Base-by-base conservation (phyloP, 2,329 filamentous ascomycete species). In the Pyrenochaeta sp. region DNA sequence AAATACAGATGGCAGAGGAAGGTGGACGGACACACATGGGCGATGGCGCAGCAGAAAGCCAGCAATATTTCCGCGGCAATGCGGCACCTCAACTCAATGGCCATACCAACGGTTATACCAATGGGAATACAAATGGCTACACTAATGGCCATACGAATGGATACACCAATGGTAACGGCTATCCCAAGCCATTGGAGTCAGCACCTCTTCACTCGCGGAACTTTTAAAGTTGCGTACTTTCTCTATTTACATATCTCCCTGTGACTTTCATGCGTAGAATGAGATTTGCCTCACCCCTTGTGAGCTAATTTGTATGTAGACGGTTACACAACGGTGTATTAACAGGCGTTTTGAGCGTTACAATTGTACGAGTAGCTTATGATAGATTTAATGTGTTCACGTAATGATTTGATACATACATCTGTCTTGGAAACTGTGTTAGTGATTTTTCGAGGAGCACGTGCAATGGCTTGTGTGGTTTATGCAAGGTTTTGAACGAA, bases 1-100 rank as follows among this genome's bases (percentile, higher is more conserved):
- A 74, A 39, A 74, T 76, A 66, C 69, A 75, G 44, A 62, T 69
- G 55, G 64, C 65, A 1, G 61, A 64, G 54, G 58, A 66, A 53
- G 61, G 58, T 17, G 57, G 56, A 7, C 30, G 45, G 21, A 37
- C 43, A 20, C 35, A 51, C 3, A 58, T 58, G 41, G 65, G 67
- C 18, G 66, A 71, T 31, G 64, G 62, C 1, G 68, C 65, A 2
- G 64, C 66, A 10, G 57, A 73, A 11, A 65, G 57, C 23, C 57
- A 61, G 17, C 61, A 64, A 36, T 71, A 72, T 39, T 73, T 61
- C 56, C 64, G 68, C 10, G 68, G 66, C 4, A 58, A 59, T 49
- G 49, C 45, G n/a, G 36, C 49, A 15, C 49, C 57, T 27, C 23
- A 4, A 4, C 4, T 27, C 4, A 27, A 27, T 27, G 23, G 23